These are phyloP conservation scores for Fusarium sp. DNA, from an alignment of 2,329 filamentous ascomycete genomes.

Conservation along the genomic window DNA sequence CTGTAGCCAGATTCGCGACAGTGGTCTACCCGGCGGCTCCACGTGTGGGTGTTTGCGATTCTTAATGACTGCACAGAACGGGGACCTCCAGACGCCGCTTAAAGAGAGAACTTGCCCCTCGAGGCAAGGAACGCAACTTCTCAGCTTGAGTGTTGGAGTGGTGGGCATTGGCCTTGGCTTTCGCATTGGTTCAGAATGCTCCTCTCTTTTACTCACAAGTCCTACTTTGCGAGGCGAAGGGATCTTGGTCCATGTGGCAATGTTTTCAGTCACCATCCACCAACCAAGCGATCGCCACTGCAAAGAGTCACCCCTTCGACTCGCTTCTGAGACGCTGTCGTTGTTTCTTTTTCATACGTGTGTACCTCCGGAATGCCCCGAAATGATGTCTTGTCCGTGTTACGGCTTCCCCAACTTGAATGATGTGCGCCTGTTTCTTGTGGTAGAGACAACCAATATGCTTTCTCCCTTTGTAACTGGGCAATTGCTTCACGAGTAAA, in stretches of 20 bases:
- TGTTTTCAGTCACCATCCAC: neutral
- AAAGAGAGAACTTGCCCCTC: neutral
- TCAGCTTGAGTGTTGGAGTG: neutral
- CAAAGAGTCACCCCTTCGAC: neutral
- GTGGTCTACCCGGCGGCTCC: neutral
- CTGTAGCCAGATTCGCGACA: neutral
- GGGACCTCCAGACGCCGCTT: neutral
- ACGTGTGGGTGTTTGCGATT: neutral
- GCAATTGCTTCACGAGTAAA: neutral
- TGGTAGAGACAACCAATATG: neutral
- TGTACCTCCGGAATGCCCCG: conserved; percentile 13
- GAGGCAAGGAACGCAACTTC: neutral
- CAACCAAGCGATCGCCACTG: conserved; percentile 4
- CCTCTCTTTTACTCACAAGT: neutral
- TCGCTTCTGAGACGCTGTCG: neutral
- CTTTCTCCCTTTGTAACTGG: neutral
- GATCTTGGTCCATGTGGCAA: neutral
- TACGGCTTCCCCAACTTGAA: neutral
- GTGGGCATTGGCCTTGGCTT: neutral
- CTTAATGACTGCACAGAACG: neutral
- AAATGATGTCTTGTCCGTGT: conserved; percentile 8
- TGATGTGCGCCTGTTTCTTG: neutral
- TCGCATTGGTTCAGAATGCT: neutral
- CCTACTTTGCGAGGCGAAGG: conserved; percentile 1
- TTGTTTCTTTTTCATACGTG: conserved; percentile 14